A percentile compares a stretch with the other conserved stretches of the same genome.
Conservation (phyloP, 306 rosid genomes). For the Cucumis cinereus region DNA sequence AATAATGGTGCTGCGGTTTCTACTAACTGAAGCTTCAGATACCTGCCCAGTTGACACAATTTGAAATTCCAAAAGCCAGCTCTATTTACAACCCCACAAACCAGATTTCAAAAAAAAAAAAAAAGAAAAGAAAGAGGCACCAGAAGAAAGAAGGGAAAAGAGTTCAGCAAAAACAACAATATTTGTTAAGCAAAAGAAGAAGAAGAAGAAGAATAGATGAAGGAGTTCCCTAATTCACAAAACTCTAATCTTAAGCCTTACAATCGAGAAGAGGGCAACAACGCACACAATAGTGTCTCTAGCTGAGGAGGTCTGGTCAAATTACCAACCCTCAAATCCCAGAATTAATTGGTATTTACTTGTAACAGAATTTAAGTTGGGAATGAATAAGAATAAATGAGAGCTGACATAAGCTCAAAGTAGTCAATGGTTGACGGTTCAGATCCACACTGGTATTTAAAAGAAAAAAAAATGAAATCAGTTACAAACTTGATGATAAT, state of each 20-base stretch:
- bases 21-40: constrained; percentile 95
- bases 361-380: background rate
- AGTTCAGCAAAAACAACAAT: background rate
- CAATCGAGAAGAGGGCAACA: background rate
- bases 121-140: too few species aligned
- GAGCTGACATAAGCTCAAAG: background rate
- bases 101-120: too few species aligned
- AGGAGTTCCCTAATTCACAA: background rate
- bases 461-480: background rate
- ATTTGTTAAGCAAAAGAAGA: background rate
- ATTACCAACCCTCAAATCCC: background rate
- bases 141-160: background rate
- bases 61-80: background rate
- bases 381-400: background rate
- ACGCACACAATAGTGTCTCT: background rate
- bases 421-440: background rate
- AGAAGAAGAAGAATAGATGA: background rate
- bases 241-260: background rate
- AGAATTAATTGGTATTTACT: background rate
- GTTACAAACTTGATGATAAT: background rate
- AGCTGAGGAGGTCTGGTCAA: background rate
- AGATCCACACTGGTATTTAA: background rate
- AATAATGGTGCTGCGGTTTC: constrained; percentile 97
- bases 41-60: constrained; percentile 36
- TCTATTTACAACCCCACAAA: background rate